Evolutionary conservation across 495 filamentous ascomycete genomes (phyloP), one percentile per base, ranked within the genome.

Genomic region (Neurospora sp.): DNA sequence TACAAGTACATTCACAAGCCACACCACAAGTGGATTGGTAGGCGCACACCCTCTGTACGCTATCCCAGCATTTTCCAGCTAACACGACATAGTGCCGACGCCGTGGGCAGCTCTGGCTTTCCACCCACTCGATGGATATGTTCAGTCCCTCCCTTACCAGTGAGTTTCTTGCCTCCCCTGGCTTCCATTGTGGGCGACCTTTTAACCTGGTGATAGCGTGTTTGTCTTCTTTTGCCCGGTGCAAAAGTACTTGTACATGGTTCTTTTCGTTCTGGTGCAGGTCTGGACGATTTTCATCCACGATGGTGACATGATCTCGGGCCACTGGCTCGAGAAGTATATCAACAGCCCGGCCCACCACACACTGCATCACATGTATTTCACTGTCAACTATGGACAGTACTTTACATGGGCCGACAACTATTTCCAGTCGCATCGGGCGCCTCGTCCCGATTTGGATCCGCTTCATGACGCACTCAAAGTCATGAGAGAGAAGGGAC

Each of bases 371-470:
- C 75, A 76, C 73, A 76, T 76, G 70, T 76, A 76, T 71, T 76
- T 76, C 73, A 76, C 75, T 65, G 75, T 76, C 73, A 76, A 76
- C 71, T 76, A 76, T 71, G 75, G 75, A 38, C 75, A 76, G 73
- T 76, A 76, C 59, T 76, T 76, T 69, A 76, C 75, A 38, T 76
- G 75, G 75, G 73, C 73, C 68, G 75, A 76, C 75, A 48, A n/a
- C 53, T 76, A 76, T 61, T 76, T 74, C 39, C 18, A 71, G 27
- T 76, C 75, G 12, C 73, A 76, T 71, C 72, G 73, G 70, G n/a
- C 71, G 22, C 73, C 75, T 44, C 71, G 40, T 8, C 70, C 73
- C 27, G 75, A 76, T 69, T 71, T 76, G 20, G 75, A 76, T 61
- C 75, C 75, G 38, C 72, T 76, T 46, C 44, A 69, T 71, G 75